Evolutionary conservation across 208 protist genomes (phyloP).

Genomic region (Acanthamoeba castellanii): DNA sequence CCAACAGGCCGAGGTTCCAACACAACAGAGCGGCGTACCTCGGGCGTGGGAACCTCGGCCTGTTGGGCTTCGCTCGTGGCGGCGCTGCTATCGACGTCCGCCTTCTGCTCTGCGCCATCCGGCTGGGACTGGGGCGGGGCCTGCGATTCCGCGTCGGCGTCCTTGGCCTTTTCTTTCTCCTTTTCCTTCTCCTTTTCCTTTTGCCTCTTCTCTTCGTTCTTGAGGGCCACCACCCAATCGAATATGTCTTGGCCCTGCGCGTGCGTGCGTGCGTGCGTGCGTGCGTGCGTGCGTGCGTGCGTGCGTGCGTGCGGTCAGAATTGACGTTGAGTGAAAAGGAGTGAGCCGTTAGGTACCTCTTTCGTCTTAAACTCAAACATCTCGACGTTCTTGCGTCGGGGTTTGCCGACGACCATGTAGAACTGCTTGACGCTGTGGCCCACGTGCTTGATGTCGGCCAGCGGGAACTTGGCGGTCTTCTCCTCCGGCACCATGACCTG

Average conservation of each 20-base stretch:
- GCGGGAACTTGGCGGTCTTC: constrained; percentile 1
- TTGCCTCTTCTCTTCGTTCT: not conserved
- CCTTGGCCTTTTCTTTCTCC: not conserved
- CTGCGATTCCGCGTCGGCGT: not conserved
- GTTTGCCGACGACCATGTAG: not conserved
- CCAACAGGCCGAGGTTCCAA: no score
- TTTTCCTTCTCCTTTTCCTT: not conserved
- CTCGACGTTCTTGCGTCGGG: not conserved
- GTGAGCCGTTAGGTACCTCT: not conserved
- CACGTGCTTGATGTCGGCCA: not conserved
- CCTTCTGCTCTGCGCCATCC: no score
- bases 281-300: no score
- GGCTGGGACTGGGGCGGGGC: not conserved
- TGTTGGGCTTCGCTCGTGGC: no score
- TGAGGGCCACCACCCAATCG: not conserved
- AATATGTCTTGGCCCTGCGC: not conserved
- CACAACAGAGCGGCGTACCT: no score
- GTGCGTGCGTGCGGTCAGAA: not conserved
- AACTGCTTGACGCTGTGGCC: not conserved
- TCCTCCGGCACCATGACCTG: constrained; percentile 19
- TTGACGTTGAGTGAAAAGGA: not conserved
- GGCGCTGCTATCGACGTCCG: no score
- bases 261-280: no score
- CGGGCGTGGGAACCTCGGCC: no score
- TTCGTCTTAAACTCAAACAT: not conserved